Percentiles rank a stretch among this genome's conserved stretches.
These are phyloP conservation scores for Colletotrichum filicis DNA, from an alignment of 2,329 filamentous ascomycete species.

Conservation along the genomic window DNA sequence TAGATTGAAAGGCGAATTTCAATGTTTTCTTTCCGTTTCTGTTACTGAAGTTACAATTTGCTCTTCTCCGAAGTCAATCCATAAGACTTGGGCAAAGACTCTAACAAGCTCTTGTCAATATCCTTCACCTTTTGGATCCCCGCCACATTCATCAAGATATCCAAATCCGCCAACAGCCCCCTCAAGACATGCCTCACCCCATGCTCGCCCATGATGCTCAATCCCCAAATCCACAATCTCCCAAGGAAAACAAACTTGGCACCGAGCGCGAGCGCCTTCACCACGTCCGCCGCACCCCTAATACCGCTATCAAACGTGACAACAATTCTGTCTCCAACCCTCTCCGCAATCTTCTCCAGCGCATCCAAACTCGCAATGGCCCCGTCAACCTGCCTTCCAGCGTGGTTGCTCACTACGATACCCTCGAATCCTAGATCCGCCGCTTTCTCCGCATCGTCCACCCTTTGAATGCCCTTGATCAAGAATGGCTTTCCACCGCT, in stretches of 20 bases:
- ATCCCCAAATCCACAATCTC: constrained; percentile 63
- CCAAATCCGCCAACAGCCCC: constrained; percentile 59
- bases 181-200: constrained; percentile 21
- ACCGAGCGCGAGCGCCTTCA: constrained; percentile 68
- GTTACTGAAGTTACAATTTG: not conserved
- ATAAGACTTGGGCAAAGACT: constrained; percentile 24
- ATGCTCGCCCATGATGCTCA: constrained; percentile 34
- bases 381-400: constrained; percentile 59
- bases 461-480: constrained; percentile 72
- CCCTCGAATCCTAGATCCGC: constrained; percentile 69
- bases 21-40: not conserved
- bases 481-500: constrained; percentile 68
- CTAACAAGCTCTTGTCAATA: constrained; percentile 38
- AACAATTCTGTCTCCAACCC: constrained; percentile 36
- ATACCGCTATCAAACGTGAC: constrained; percentile 60
- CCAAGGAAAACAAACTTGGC: constrained; percentile 69
- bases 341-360: constrained; percentile 55
- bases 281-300: constrained; percentile 66
- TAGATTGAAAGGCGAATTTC: too few species aligned
- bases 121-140: constrained; percentile 58
- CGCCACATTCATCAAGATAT: constrained; percentile 66
- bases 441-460: constrained; percentile 65
- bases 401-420: constrained; percentile 71
- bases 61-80: constrained; percentile 20
- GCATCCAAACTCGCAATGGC: constrained; percentile 62